Conservation (phyloP, 352 stramenopile genomes). For the Phytophthora pluvialis region DNA sequence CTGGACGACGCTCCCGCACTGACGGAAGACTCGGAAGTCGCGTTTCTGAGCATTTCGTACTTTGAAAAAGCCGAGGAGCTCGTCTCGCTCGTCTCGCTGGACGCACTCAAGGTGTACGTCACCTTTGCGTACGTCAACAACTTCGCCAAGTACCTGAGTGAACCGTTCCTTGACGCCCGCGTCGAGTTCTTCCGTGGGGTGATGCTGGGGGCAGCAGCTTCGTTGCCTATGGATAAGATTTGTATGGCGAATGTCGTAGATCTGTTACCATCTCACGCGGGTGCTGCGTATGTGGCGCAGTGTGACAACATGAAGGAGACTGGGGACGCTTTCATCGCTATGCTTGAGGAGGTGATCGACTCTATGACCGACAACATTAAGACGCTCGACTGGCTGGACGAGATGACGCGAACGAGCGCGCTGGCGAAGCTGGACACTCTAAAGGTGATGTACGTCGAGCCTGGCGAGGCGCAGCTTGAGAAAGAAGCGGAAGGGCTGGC, state of each 20-base stretch:
- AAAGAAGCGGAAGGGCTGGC: constrained; percentile 47
- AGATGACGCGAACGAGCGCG: constrained; percentile 71
- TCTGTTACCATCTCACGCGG: constrained; percentile 52
- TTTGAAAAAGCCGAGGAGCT: constrained; percentile 56
- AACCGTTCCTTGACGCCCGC: constrained; percentile 77
- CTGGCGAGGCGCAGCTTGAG: constrained; percentile 43
- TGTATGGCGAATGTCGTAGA: constrained; percentile 47
- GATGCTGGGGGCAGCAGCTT: constrained; percentile 69
- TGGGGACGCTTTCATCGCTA: constrained; percentile 68
- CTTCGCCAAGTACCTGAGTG: constrained; percentile 42
- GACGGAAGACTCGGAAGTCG: constrained; percentile 45
- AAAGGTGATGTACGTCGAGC: constrained; percentile 30
- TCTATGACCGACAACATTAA: constrained; percentile 81
- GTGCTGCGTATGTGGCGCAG: constrained; percentile 83
- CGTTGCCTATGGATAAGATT: constrained; percentile 49
- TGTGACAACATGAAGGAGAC: constrained; percentile 71
- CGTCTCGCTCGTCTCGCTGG: constrained; percentile 35
- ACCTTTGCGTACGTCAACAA: constrained; percentile 51
- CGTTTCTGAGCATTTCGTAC: constrained; percentile 57
- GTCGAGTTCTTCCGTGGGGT: constrained; percentile 88
- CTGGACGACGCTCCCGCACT: constrained; percentile 44
- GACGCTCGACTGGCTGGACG: constrained; percentile 91
- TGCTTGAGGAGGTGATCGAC: constrained; percentile 84
- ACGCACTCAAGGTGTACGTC: constrained; percentile 57
- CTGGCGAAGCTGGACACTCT: constrained; percentile 79